Evolutionary conservation across 108 stramenopile genomes (phyloP).

Genomic region (Cyclostephanos invisitatus): DNA sequence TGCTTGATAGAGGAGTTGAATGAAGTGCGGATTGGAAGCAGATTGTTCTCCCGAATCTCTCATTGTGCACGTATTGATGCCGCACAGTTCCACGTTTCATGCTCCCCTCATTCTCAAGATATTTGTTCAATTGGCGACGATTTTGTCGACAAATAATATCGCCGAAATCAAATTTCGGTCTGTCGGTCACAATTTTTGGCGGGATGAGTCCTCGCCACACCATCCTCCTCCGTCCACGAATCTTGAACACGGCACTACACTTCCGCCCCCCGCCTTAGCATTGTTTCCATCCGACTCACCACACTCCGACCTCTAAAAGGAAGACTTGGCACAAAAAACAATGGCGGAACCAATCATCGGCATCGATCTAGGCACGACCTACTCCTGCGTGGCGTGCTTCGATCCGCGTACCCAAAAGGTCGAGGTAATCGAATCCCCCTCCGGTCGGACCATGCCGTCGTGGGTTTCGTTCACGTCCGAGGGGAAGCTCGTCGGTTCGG

Average conservation of each 20-base stretch:
- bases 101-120: no score
- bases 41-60: no score
- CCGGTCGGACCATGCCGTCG: slow-evolving; percentile 86
- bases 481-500: slow-evolving; percentile 58
- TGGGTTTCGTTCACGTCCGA: slow-evolving; percentile 78
- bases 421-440: slow-evolving; percentile 81
- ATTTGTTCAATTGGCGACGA: slow-evolving; percentile 5
- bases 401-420: slow-evolving; percentile 44
- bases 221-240: slow-evolving; percentile 13
- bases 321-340: no score
- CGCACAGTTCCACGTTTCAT: slow-evolving; percentile 12
- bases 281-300: no score
- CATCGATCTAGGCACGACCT: slow-evolving; percentile 61
- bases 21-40: not conserved
- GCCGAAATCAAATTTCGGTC: not conserved
- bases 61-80: no score
- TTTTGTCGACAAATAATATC: not conserved
- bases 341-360: slow-evolving; percentile 58
- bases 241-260: no score
- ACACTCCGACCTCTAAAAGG: no score
- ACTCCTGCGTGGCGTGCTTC: slow-evolving; percentile 52
- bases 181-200: not conserved
- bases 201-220: not conserved
- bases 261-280: no score
- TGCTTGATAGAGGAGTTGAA: not conserved